phyloP scores from a whole-genome alignment of 768 basidiomycete genomes.

The Kwoniella sp. region DNA sequence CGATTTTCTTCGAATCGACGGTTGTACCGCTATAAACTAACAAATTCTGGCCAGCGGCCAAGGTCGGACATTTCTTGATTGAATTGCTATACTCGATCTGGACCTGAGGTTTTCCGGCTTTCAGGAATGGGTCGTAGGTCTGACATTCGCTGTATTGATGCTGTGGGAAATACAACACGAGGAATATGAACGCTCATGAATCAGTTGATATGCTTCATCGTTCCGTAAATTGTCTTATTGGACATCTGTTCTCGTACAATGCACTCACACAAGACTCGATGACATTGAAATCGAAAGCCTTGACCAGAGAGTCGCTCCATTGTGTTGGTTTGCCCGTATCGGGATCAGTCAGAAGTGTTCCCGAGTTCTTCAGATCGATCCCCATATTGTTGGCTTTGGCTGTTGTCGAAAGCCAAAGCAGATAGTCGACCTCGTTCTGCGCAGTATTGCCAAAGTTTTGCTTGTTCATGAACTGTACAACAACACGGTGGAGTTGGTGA shows the following conservation, averaged over 20 bases:
- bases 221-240: no score
- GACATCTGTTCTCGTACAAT: no score
- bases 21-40: slow-evolving; percentile 16
- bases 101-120: slow-evolving; percentile 40
- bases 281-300: slow-evolving; percentile 40
- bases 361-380: slow-evolving; percentile 41
- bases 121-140: slow-evolving; percentile 33
- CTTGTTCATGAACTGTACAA: slow-evolving; percentile 27
- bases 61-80: slow-evolving; percentile 24
- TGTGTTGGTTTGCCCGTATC: slow-evolving; percentile 11
- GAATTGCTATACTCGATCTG: slow-evolving; percentile 35
- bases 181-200: no score
- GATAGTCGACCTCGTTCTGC: slow-evolving; percentile 39
- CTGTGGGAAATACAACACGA: not conserved
- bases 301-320: slow-evolving; percentile 24
- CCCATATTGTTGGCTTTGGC: slow-evolving; percentile 20
- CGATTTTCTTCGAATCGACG: slow-evolving; percentile 21
- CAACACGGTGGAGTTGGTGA: not conserved
- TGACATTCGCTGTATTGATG: slow-evolving; percentile 37
- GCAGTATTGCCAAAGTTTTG: slow-evolving; percentile 34
- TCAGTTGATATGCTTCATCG: no score
- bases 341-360: slow-evolving; percentile 26
- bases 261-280: slow-evolving; percentile 44
- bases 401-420: slow-evolving; percentile 35
- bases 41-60: slow-evolving; percentile 27